These are phyloP conservation scores for Fraxinus sp. DNA, from an alignment of 305 asterid genomes.

Conservation along the genomic window DNA sequence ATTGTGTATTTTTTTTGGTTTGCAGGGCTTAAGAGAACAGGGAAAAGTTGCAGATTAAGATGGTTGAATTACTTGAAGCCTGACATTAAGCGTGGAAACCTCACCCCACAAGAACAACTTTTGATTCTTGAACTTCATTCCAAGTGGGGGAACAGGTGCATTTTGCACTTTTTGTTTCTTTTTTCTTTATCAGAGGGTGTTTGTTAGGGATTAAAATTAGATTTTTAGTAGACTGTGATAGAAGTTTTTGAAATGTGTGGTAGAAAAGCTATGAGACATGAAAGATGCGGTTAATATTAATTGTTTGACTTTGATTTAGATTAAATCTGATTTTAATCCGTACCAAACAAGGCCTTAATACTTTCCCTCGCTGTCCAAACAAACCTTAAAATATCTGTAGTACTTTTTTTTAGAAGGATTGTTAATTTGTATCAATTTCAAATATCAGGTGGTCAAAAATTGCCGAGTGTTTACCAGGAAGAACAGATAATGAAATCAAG, in stretches of 20 bases:
- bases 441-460: conserved; percentile 80
- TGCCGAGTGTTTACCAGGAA: conserved; percentile 80
- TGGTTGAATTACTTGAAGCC: conserved; percentile 94
- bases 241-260: no score
- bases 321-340: no score
- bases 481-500: conserved; percentile 93
- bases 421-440: not conserved
- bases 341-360: not conserved
- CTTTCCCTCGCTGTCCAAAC: not conserved
- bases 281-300: no score
- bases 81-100: conserved; percentile 76
- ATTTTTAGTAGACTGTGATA: no score
- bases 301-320: no score
- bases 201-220: no score
- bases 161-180: not conserved
- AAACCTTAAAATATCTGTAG: not conserved
- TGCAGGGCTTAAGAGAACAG: conserved; percentile 85
- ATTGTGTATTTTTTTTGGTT: not conserved
- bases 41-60: conserved; percentile 91
- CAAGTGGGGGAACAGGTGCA: conserved; percentile 85
- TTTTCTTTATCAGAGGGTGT: not conserved
- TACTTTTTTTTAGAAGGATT: not conserved
- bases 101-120: conserved; percentile 78
- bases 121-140: conserved; percentile 92
- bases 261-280: no score